Percentiles rank a stretch among this genome's conserved stretches.
phyloP scores from a whole-genome alignment of 768 basidiomycete species.

The Coprinopsis cinerea region DNA sequence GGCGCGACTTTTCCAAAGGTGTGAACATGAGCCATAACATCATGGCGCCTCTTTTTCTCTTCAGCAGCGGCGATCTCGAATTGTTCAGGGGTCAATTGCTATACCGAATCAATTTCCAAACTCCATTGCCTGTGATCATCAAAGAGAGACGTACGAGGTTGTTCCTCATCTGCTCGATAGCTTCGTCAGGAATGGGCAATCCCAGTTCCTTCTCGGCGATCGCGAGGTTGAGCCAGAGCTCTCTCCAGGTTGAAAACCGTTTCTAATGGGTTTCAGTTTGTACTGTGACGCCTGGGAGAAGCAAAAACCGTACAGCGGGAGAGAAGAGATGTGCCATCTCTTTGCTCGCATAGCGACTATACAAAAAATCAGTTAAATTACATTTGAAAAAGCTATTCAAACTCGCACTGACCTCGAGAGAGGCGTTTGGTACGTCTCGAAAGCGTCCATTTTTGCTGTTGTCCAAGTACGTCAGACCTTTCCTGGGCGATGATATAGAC shows the following conservation, averaged over 20 bases:
- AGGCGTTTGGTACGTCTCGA: constrained; percentile 75
- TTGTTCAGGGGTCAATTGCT: constrained; percentile 84
- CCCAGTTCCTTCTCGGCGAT: constrained; percentile 96
- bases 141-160: constrained; percentile 58
- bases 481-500: too few relatives aligned
- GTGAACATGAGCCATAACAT: constrained; percentile 99
- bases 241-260: constrained; percentile 92
- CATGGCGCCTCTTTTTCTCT: constrained; percentile 96
- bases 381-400: background rate
- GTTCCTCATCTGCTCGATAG: constrained; percentile 91
- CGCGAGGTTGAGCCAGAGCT: constrained; percentile 94
- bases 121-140: background rate
- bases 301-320: constrained; percentile 56
- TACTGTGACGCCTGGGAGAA: background rate
- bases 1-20: constrained; percentile 93
- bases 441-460: constrained; percentile 44
- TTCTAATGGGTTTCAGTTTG: constrained; percentile 46
- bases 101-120: constrained; percentile 6
- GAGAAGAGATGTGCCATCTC: constrained; percentile 98
- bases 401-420: constrained; percentile 55
- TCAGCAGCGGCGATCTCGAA: constrained; percentile 89
- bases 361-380: background rate
- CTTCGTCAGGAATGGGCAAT: constrained; percentile 80
- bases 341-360: constrained; percentile 96
- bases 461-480: background rate